These are phyloP conservation scores for Zopfochytrium polystomum DNA, from an alignment of 371 early-diverging fungal genomes.

Conservation along the genomic window DNA sequence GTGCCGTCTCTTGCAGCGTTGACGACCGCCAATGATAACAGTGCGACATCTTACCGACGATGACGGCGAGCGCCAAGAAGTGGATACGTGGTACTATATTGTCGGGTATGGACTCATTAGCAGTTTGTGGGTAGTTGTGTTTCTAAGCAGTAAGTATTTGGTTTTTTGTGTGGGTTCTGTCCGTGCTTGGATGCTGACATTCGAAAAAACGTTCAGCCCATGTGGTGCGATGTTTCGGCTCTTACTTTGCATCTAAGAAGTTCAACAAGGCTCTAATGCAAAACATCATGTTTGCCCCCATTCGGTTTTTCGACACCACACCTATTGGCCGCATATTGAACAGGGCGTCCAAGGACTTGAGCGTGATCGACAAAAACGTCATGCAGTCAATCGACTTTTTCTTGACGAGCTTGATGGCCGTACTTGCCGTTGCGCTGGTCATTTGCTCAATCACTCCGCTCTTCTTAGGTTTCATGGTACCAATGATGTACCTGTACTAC, in stretches of 20 bases:
- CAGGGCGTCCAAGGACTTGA: constrained; percentile 60
- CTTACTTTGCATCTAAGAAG: constrained; percentile 29
- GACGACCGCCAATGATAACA: too few species aligned
- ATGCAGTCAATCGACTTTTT: constrained; percentile 2
- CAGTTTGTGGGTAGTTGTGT: constrained; percentile 8
- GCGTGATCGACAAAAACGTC: constrained; percentile 36
- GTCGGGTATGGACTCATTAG: constrained; percentile 33
- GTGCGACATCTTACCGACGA: too few species aligned
- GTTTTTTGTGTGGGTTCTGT: constrained; percentile 3
- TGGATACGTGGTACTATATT: constrained; percentile 32
- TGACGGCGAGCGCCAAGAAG: constrained; percentile 1
- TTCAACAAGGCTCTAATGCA: constrained; percentile 37
- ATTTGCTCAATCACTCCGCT: constrained; percentile 54
- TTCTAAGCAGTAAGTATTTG: constrained; percentile 16
- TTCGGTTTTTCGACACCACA: constrained; percentile 76
- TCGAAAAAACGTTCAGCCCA: too few species aligned
- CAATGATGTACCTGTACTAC: constrained; percentile 31
- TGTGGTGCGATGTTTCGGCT: constrained; percentile 21
- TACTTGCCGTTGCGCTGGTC: constrained; percentile 24
- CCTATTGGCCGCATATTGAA: constrained; percentile 81
- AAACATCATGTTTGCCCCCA: constrained; percentile 44
- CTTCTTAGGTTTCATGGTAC: constrained; percentile 32
- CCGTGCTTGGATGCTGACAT: background rate
- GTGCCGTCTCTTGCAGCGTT: too few species aligned
- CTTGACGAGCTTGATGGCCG: background rate